Percentiles rank a stretch among this genome's conserved stretches.
These are phyloP conservation scores for Barnettozyma sucrosica DNA, from an alignment of 805 yeast species.

Conservation along the genomic window DNA sequence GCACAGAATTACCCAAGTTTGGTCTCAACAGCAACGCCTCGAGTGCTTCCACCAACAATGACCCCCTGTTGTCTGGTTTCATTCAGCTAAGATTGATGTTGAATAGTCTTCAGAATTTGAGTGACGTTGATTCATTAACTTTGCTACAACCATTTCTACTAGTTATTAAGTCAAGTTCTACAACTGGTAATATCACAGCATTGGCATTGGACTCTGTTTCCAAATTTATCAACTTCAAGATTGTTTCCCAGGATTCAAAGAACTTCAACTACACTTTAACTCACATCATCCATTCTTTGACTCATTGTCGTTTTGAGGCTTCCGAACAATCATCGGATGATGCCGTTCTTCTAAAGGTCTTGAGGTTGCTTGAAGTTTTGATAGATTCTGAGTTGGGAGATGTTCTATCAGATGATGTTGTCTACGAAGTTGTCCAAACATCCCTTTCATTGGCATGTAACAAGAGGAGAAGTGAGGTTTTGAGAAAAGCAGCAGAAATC, in stretches of 20 bases:
- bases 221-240: slow-evolving; percentile 64
- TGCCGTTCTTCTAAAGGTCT: slow-evolving; percentile 78
- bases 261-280: slow-evolving; percentile 54
- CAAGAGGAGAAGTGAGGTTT: slow-evolving; percentile 82
- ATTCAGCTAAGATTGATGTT: slow-evolving; percentile 71
- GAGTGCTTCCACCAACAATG: slow-evolving; percentile 29
- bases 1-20: slow-evolving; percentile 31
- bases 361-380: slow-evolving; percentile 64
- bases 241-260: slow-evolving; percentile 50
- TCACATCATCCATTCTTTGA: slow-evolving; percentile 60
- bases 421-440: slow-evolving; percentile 86
- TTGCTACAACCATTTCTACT: slow-evolving; percentile 82
- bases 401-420: slow-evolving; percentile 70
- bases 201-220: slow-evolving; percentile 71
- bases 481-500: slow-evolving; percentile 84
- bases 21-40: slow-evolving; percentile 15
- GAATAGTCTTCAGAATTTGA: slow-evolving; percentile 45
- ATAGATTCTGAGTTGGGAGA: slow-evolving; percentile 60
- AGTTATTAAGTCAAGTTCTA: slow-evolving; percentile 75
- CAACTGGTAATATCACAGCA: slow-evolving; percentile 81
- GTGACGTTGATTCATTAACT: slow-evolving; percentile 62
- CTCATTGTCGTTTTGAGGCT: slow-evolving; percentile 95
- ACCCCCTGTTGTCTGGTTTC: slow-evolving; percentile 73
- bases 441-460: slow-evolving; percentile 89
- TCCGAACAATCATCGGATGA: slow-evolving; percentile 91